phyloP scores from a whole-genome alignment of 192 early-diverging fungal species.

The Pilaira anomala region DNA sequence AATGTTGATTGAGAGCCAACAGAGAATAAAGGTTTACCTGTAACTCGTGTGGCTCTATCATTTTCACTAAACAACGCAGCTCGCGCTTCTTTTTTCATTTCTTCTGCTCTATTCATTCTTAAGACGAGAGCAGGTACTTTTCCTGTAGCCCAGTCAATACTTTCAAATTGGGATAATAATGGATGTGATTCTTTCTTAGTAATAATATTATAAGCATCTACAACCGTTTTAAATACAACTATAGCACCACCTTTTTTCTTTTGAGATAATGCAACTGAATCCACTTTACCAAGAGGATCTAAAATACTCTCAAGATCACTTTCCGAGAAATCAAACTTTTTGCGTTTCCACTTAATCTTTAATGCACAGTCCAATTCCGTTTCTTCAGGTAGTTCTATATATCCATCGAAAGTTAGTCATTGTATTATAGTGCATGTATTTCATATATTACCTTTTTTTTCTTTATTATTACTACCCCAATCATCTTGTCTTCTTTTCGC shows the following conservation, averaged over 20 bases:
- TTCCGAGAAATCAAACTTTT: conserved; percentile 37
- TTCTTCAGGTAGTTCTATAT: conserved; percentile 21
- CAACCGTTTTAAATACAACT: conserved; percentile 42
- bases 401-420: no score
- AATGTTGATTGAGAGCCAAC: conserved; percentile 3
- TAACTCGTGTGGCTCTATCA: conserved; percentile 7
- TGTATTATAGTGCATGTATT: no score
- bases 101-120: conserved; percentile 29
- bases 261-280: conserved; percentile 40
- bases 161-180: conserved; percentile 32
- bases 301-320: conserved; percentile 34
- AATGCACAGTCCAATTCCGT: conserved; percentile 44
- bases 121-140: conserved; percentile 37
- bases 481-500: conserved; percentile 32
- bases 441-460: conserved; percentile 25
- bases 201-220: conserved; percentile 40
- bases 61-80: conserved; percentile 9
- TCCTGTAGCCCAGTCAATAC: conserved; percentile 46
- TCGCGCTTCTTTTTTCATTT: conserved; percentile 9
- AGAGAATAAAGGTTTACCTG: conserved; percentile 22
- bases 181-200: conserved; percentile 36
- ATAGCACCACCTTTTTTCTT: conserved; percentile 42
- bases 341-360: conserved; percentile 51
- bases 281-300: conserved; percentile 38
- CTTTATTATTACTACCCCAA: conserved; percentile 18